phyloP scores from a whole-genome alignment of 2,329 filamentous ascomycete genomes.

The Teratosphaeria nubilosa region DNA sequence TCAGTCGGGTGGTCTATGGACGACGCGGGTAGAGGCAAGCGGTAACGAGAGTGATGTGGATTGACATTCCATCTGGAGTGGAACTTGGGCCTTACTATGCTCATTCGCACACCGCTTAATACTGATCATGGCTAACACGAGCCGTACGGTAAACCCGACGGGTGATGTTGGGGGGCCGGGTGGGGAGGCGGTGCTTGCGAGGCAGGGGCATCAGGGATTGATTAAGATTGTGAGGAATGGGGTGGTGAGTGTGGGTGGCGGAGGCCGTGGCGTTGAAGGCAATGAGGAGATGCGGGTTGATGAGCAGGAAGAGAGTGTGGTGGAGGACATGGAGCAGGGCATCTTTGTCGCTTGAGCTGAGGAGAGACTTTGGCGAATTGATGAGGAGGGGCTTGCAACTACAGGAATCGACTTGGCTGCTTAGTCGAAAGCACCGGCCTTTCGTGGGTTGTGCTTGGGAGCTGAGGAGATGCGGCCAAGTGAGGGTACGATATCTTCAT shows the following conservation, averaged over 20 bases:
- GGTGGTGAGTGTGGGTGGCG: not conserved
- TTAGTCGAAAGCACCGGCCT: too few species aligned
- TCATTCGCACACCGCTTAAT: not conserved
- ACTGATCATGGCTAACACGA: not conserved
- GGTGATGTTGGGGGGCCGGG: not conserved
- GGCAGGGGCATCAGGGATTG: not conserved
- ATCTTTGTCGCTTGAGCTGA: not conserved
- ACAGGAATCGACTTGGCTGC: too few species aligned
- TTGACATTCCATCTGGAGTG: not conserved
- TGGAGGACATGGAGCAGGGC: not conserved
- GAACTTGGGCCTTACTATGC: not conserved
- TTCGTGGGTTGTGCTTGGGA: too few species aligned
- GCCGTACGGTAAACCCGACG: not conserved
- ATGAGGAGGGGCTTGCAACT: too few species aligned
- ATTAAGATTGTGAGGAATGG: not conserved
- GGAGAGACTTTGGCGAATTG: too few species aligned
- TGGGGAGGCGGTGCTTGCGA: not conserved
- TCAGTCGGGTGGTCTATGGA: not conserved
- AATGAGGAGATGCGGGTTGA: not conserved
- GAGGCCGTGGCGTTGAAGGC: too few species aligned
- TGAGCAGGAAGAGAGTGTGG: not conserved
- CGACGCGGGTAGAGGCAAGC: not conserved
- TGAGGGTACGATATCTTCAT: too few species aligned
- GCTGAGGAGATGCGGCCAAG: too few species aligned
- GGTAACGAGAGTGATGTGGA: not conserved